phyloP scores from a whole-genome alignment of 2,329 filamentous ascomycete genomes.

The Fusarium nurragi region DNA sequence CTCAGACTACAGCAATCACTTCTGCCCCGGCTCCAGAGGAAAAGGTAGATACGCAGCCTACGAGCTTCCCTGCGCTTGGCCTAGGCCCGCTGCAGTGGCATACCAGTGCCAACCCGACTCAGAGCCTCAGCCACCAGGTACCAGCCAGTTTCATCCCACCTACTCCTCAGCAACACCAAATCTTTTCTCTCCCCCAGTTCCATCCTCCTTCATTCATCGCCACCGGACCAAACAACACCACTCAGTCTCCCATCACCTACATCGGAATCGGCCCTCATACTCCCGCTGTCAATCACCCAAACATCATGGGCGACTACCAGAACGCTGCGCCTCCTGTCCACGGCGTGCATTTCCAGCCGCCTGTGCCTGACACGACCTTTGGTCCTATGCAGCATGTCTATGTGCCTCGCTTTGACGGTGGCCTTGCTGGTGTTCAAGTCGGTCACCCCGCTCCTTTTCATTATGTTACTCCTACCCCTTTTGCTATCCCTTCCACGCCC shows the following conservation, averaged over 20 bases:
- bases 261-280: slow-evolving; percentile 40
- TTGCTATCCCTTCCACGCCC: slow-evolving; percentile 35
- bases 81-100: slow-evolving; percentile 47
- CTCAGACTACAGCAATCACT: background rate
- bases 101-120: slow-evolving; percentile 49
- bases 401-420: slow-evolving; percentile 61
- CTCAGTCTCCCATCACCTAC: slow-evolving; percentile 40
- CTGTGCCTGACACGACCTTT: slow-evolving; percentile 65
- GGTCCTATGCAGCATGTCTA: slow-evolving; percentile 66
- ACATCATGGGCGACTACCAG: slow-evolving; percentile 52
- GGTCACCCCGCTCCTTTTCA: slow-evolving; percentile 42
- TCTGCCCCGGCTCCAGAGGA: slow-evolving; percentile 13
- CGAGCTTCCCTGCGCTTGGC: slow-evolving; percentile 46
- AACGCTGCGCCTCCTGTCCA: slow-evolving; percentile 53
- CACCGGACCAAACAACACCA: slow-evolving; percentile 10
- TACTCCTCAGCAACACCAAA: slow-evolving; percentile 30
- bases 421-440: slow-evolving; percentile 48
- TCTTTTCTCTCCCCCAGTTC: slow-evolving; percentile 18
- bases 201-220: slow-evolving; percentile 26
- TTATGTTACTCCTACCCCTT: slow-evolving; percentile 41
- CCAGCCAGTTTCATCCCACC: slow-evolving; percentile 31
- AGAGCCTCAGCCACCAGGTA: slow-evolving; percentile 46
- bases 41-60: slow-evolving; percentile 24
- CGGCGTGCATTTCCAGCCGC: slow-evolving; percentile 66
- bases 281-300: slow-evolving; percentile 42